Percentiles rank a stretch among this genome's conserved stretches.
Evolutionary conservation across 345 rosid species (phyloP).

Genomic region (Heritiera fomes): DNA sequence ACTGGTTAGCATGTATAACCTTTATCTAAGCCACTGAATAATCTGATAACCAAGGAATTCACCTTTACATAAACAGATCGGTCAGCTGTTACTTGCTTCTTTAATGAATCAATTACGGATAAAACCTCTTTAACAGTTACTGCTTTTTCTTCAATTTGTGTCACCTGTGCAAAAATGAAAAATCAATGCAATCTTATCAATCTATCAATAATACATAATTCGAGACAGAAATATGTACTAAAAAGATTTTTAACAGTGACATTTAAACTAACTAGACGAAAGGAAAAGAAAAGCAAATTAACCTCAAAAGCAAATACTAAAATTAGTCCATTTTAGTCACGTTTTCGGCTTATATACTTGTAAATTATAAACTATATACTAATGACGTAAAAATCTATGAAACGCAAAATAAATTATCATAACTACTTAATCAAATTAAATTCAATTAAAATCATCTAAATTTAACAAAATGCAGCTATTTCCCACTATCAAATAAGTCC

Average conservation of each 20-base stretch:
- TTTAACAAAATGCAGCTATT: conserved; percentile 20
- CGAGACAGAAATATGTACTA: background rate
- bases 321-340: background rate
- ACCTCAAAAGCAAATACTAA: background rate
- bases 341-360: background rate
- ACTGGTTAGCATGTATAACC: conserved; percentile 4
- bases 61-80: conserved; percentile 69
- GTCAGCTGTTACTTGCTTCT: conserved; percentile 63
- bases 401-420: background rate
- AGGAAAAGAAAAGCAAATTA: background rate
- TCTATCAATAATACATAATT: background rate
- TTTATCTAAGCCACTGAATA: background rate
- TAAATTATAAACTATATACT: background rate
- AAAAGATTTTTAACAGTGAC: background rate
- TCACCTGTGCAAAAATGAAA: conserved; percentile 28
- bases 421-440: background rate
- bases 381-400: background rate
- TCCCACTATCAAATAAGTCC: background rate
- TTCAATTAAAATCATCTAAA: background rate
- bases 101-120: conserved; percentile 16
- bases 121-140: conserved; percentile 45
- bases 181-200: conserved; percentile 5
- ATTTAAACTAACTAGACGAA: background rate
- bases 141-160: conserved; percentile 30
- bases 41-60: conserved; percentile 7